Evolutionary conservation across 2,329 filamentous ascomycete species (phyloP).

Genomic region (Myrmaecium sp.): DNA sequence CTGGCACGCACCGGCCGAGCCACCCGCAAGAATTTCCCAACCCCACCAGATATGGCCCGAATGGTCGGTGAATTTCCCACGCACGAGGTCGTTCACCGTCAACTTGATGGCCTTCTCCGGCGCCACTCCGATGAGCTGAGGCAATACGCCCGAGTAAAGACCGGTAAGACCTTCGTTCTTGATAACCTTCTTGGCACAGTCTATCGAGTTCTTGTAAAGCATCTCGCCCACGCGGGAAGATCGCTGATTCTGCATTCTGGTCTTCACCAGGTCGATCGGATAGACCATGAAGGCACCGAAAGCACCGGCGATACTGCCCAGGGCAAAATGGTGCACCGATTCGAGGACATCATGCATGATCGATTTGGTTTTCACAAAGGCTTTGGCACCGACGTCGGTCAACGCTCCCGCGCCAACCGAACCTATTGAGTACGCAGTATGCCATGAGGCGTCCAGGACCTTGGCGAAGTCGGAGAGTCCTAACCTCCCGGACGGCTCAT

Average conservation of each 20-base stretch:
- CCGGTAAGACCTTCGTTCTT: constrained; percentile 81
- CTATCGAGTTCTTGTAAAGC: constrained; percentile 92
- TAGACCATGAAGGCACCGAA: constrained; percentile 99
- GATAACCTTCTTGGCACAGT: constrained; percentile 87
- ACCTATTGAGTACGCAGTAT: constrained; percentile 43
- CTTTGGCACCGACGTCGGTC: constrained; percentile 30
- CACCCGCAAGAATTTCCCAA: constrained; percentile 74
- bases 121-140: constrained; percentile 93
- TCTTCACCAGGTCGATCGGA: constrained; percentile 97
- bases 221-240: constrained; percentile 65
- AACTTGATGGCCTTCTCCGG: constrained; percentile 99
- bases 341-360: constrained; percentile 50
- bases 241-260: constrained; percentile 93
- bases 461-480: constrained; percentile 77
- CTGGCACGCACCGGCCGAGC: constrained; percentile 80
- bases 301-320: constrained; percentile 81
- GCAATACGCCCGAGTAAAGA: constrained; percentile 84
- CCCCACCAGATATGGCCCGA: constrained; percentile 53
- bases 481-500: constrained; percentile 74
- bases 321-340: constrained; percentile 75
- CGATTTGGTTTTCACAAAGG: constrained; percentile 37
- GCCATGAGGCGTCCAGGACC: constrained; percentile 88
- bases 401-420: constrained; percentile 26
- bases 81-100: constrained; percentile 89
- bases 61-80: constrained; percentile 56